A percentile compares a stretch with the other conserved stretches of the same genome.
phyloP scores from a whole-genome alignment of 495 filamentous ascomycete species.

The Chlorociboria aeruginascens region DNA sequence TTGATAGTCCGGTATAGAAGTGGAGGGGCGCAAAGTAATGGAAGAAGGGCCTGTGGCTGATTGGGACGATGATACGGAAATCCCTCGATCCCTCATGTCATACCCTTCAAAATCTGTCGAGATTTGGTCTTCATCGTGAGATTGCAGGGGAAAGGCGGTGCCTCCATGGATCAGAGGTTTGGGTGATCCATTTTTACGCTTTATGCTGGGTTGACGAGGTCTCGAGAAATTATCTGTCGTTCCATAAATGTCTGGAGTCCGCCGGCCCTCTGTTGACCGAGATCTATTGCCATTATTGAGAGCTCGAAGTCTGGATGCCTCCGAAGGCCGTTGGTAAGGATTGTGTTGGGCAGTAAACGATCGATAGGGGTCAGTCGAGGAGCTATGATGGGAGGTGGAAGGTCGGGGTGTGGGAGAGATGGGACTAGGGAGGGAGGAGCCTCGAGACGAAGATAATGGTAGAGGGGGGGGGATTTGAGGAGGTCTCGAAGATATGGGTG shows the following conservation, averaged over 20 bases:
- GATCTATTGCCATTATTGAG: conserved; percentile 18
- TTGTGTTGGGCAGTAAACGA: conserved; percentile 8
- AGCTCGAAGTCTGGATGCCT: conserved; percentile 19
- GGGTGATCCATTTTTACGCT: conserved; percentile 27
- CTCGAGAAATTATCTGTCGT: conserved; percentile 38
- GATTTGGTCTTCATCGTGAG: conserved; percentile 21
- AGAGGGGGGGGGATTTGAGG: conserved; percentile 8
- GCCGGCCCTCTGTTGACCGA: conserved; percentile 10
- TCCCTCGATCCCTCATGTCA: conserved; percentile 26
- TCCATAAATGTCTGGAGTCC: background rate
- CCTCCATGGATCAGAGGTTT: conserved; percentile 21
- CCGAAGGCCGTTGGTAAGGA: conserved; percentile 16
- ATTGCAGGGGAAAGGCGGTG: conserved; percentile 19
- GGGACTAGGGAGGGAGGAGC: background rate
- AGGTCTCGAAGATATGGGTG: conserved; percentile 5
- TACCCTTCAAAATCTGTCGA: conserved; percentile 14
- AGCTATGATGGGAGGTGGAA: conserved; percentile 9
- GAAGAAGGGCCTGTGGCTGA: conserved; percentile 29
- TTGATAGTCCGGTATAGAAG: conserved; percentile 18
- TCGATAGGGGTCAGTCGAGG: conserved; percentile 1
- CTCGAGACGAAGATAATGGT: conserved; percentile 4
- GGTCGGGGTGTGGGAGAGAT: conserved; percentile 5
- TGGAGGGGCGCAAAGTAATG: conserved; percentile 14
- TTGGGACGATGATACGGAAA: conserved; percentile 33
- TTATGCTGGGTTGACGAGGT: conserved; percentile 34